Evolutionary conservation across 2,329 filamentous ascomycete species (phyloP).

Genomic region (Madurella mycetomatis): DNA sequence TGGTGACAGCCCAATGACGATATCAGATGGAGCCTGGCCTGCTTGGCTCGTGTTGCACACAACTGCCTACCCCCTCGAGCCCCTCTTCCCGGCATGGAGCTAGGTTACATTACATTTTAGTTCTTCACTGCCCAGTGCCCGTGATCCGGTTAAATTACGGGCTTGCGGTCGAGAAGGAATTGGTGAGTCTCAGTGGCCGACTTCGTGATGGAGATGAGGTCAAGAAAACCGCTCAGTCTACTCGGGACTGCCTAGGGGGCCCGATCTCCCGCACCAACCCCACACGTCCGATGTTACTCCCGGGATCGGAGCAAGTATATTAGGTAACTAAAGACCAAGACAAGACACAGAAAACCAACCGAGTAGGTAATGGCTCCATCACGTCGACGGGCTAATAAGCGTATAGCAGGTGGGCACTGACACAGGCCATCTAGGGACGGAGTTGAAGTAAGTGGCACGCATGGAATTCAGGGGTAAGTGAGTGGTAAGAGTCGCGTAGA

Average conservation of each 20-base stretch:
- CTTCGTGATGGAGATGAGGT: neutral
- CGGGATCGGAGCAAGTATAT: neutral
- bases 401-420: no score
- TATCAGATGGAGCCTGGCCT: neutral
- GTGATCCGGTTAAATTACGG: conserved; percentile 11
- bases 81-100: neutral
- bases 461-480: no score
- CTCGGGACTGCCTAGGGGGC: neutral
- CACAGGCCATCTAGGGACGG: no score
- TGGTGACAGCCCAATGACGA: conserved; percentile 14
- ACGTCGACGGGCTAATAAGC: no score
- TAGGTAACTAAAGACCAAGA: no score
- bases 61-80: neutral
- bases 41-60: conserved; percentile 4
- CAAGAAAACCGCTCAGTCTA: conserved; percentile 10
- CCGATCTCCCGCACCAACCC: conserved; percentile 2
- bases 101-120: neutral
- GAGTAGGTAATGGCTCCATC: no score
- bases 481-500: no score
- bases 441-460: no score
- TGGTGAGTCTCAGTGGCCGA: neutral
- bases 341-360: no score
- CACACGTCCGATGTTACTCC: neutral
- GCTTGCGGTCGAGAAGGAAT: neutral
- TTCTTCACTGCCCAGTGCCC: neutral